These are phyloP conservation scores for Westerdykella aurantiaca DNA, from an alignment of 2,329 filamentous ascomycete species.

Conservation along the genomic window DNA sequence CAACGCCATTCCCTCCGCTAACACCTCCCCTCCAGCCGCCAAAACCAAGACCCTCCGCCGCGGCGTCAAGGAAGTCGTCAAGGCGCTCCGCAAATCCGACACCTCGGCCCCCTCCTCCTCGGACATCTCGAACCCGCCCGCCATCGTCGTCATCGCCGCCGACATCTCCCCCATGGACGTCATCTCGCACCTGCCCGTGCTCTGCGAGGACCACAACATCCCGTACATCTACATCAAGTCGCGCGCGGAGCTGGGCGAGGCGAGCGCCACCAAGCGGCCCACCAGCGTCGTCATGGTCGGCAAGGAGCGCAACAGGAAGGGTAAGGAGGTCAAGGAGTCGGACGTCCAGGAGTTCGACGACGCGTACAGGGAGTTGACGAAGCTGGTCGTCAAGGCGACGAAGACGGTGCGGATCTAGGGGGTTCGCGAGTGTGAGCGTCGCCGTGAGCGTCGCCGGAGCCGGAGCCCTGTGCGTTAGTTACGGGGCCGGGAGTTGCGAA, in stretches of 20 bases:
- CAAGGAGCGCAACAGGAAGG: conserved; percentile 48
- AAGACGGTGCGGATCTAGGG: conserved; percentile 50
- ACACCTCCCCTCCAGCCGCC: conserved; percentile 57
- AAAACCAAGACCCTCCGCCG: conserved; percentile 95
- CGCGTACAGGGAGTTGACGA: conserved; percentile 52
- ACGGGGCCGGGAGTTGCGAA: too few relatives aligned
- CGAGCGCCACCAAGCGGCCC: conserved; percentile 89
- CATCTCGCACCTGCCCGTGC: conserved; percentile 93
- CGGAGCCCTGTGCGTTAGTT: too few relatives aligned
- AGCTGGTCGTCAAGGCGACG: conserved; percentile 54
- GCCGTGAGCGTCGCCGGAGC: background rate
- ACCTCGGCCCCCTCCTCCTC: conserved; percentile 59
- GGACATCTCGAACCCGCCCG: conserved; percentile 51
- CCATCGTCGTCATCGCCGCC: conserved; percentile 84
- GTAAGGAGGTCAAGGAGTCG: conserved; percentile 43
- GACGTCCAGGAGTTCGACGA: conserved; percentile 46
- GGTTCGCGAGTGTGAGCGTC: background rate
- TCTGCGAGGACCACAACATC: conserved; percentile 96
- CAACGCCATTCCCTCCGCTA: conserved; percentile 6
- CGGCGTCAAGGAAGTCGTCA: conserved; percentile 98
- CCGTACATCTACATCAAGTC: conserved; percentile 94
- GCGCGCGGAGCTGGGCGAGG: conserved; percentile 87
- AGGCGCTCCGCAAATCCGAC: conserved; percentile 87
- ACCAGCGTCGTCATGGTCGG: conserved; percentile 90
- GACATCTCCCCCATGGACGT: conserved; percentile 99